These are phyloP conservation scores for Pseudogymnoascus sp. DNA, from an alignment of 2,329 filamentous ascomycete species.

Conservation along the genomic window DNA sequence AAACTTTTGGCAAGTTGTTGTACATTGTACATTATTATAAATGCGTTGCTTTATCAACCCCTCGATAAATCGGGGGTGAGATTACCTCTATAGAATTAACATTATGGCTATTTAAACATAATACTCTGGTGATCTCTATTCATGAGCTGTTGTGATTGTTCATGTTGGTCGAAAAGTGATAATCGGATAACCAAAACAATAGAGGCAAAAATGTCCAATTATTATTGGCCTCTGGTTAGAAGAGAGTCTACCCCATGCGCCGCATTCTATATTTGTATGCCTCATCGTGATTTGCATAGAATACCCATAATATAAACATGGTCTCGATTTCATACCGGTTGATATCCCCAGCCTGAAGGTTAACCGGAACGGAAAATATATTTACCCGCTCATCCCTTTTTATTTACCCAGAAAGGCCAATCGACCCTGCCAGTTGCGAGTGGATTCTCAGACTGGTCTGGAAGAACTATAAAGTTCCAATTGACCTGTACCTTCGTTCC, in stretches of 20 bases:
- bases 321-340: constrained; percentile 1
- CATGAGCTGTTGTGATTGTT: not conserved
- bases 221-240: not conserved
- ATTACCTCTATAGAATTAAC: not conserved
- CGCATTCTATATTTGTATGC: not conserved
- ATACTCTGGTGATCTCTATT: not conserved
- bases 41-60: not conserved
- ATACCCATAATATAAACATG: not conserved
- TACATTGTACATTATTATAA: not conserved
- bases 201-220: not conserved
- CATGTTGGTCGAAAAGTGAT: not conserved
- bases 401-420: not conserved
- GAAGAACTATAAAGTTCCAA: not conserved
- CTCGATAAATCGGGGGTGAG: not conserved
- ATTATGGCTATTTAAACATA: not conserved
- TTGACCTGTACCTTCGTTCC: not conserved
- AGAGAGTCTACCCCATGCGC: not conserved
- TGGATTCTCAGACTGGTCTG: not conserved
- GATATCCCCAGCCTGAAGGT: not conserved
- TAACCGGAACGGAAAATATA: not conserved
- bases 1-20: not conserved
- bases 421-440: not conserved
- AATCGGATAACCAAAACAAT: not conserved
- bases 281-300: not conserved
- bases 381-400: constrained; percentile 7